Percentiles rank a stretch among this genome's conserved stretches.
Conservation (phyloP, 768 basidiomycete species). For the Trametopsis cervina region DNA sequence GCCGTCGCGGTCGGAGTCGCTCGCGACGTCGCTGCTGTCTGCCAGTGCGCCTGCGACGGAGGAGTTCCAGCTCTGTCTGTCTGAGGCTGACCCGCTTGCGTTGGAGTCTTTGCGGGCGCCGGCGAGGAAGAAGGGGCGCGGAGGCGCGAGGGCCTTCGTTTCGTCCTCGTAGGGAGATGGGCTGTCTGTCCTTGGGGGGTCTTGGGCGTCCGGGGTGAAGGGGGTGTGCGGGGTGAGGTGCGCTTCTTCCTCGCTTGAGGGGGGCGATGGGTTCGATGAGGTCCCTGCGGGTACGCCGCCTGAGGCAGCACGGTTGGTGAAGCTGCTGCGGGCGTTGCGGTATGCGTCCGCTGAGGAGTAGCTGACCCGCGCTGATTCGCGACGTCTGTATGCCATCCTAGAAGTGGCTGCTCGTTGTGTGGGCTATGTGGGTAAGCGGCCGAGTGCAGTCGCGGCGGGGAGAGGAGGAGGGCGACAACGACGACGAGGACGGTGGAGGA, state of each 20-base stretch:
- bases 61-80: conserved; percentile 11
- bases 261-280: conserved; percentile 12
- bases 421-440: neutral
- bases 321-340: conserved; percentile 16
- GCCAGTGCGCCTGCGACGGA: conserved; percentile 6
- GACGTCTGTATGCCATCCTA: conserved; percentile 11
- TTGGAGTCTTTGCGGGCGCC: conserved; percentile 19
- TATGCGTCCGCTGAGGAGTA: conserved; percentile 24
- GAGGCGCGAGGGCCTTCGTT: neutral
- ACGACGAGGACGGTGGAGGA: neutral
- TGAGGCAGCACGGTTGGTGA: conserved; percentile 3
- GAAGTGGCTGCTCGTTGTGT: too few relatives aligned
- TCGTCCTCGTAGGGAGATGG: neutral
- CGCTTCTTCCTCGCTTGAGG: conserved; percentile 17
- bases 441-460: neutral
- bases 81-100: conserved; percentile 9
- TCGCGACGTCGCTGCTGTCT: conserved; percentile 14
- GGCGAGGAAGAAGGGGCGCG: conserved; percentile 31
- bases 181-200: neutral
- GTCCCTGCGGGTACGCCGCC: conserved; percentile 11
- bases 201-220: neutral
- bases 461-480: neutral
- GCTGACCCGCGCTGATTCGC: conserved; percentile 13
- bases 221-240: conserved; percentile 14
- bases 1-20: conserved; percentile 18